Base-by-base conservation (phyloP, 2,329 filamentous ascomycete genomes). In the Cephalotrichum gorgonifer region DNA sequence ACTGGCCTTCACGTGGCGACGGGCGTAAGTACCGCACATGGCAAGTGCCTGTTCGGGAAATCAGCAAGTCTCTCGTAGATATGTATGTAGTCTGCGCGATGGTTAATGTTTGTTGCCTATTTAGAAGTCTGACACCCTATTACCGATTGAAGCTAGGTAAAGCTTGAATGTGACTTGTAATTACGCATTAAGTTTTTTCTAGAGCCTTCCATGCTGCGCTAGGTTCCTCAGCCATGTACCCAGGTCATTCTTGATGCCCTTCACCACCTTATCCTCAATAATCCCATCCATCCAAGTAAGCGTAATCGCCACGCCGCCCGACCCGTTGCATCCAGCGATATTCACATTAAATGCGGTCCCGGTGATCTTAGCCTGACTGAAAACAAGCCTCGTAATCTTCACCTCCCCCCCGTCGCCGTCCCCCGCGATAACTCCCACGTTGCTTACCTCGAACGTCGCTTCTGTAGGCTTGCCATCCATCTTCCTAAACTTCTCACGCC, bases 401-500 rank as follows among this genome's bases (percentile, higher is more conserved):
- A 67, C 69, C 14, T 41, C 30, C 5, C 3, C 22, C 22, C 28
- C 35, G 15, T 9, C 39, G 8, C 17, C 20, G 9, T 42, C 22
- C 4, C 41, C 30, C 5, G 17, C 56, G n/a, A 73, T 56, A 14
- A 63, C 62, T 1, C 77, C 76, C 5, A 78, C 51, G 55, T 79
- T 81, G 52, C 72, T 78, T 4, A 79, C 55, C 52, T 73, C 71
- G 69, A 74, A 79, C 1, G 72, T 70, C 3, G 55, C 55, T 2
- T 63, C 57, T 9, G 74, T 66, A 12, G 61, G 55, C 48, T 63
- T 58, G 1, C 74, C 74, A 15, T 76, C 56, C 54, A 69, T 70
- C 1, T 58, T 56, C 4, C 55, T 52, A 54, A 70, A 72, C 52
- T 66, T 71, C 2, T 56, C 54, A 35, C 60, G 58, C 61, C 70